Evolutionary conservation across 1,284 basidiomycete species (phyloP), one percentile per base, ranked within the genome.

Genomic region (Leucoagaricus sp.): DNA sequence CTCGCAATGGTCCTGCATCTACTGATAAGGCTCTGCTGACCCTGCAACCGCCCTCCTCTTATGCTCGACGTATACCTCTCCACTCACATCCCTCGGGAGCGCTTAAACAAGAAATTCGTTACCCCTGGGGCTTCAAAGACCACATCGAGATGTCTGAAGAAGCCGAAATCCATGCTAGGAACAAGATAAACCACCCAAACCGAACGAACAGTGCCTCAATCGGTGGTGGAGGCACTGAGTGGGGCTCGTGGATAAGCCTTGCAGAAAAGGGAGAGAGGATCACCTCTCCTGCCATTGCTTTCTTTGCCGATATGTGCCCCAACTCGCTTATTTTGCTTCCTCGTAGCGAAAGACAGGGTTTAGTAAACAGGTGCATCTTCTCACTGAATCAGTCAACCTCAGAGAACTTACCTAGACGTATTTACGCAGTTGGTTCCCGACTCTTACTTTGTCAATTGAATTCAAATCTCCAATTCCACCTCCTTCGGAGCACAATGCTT

Each of bases 401-500:
- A 31, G 17, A 33, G n/a, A 36, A 28, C 12, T 12, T 12, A 53
- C 15, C 34, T 36, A 17, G n/a, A 25, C 29, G 15, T 21, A 48
- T 29, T 17, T 36, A 23, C 7, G 33, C 54, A 85, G 83, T 41
- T 86, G 85, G 84, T 82, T 73, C 61, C 83, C 85, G 4, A 87
- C 86, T 0, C 73, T 87, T 66, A 73, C 76, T 1, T 71, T 87
- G 60, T 74, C 78, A 2, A 60, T 87, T 19, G 83, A 86, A 61
- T 87, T 85, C 73, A 85, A 84, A 61, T 75, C 75, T 23, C 80
- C 78, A 4, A 76, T 86, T 36, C 82, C 84, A 6, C 66, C 67
- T 15, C 64, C 71, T 4, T 76, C 74, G 12, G 46, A 65, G 23
- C 62, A 65, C 10, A 68, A 79, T 61, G 74, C 83, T 0, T 60